phyloP scores from a whole-genome alignment of 345 rosid species.

The Populus euphratica region DNA sequence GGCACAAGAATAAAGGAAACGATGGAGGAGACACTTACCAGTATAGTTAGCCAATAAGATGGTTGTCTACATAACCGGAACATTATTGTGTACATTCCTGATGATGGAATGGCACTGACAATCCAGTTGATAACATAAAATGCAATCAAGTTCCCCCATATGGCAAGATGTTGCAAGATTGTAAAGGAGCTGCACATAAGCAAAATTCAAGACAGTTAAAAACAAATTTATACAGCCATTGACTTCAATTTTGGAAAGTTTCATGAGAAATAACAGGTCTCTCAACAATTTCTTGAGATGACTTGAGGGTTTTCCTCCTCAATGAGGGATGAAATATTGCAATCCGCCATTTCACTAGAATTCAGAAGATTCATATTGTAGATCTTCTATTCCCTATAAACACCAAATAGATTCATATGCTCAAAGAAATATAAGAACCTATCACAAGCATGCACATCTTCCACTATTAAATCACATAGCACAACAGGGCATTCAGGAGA shows the following conservation, averaged over 20 bases:
- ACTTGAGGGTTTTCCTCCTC: too few relatives aligned
- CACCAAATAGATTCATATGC: too few relatives aligned
- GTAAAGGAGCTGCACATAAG: conserved; percentile 78
- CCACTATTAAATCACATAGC: background rate
- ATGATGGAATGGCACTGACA: conserved; percentile 76
- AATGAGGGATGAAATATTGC: background rate
- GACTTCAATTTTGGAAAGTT: background rate
- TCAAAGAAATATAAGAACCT: too few relatives aligned
- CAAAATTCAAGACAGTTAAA: conserved; percentile 1
- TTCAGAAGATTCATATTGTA: background rate
- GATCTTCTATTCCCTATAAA: background rate
- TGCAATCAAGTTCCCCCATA: conserved; percentile 83
- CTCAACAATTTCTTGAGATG: background rate
- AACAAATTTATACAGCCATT: background rate
- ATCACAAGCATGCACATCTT: background rate
- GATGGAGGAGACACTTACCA: conserved; percentile 45
- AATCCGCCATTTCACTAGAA: too few relatives aligned
- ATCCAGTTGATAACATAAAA: conserved; percentile 80
- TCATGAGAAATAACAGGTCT: background rate
- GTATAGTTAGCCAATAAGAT: conserved; percentile 82
- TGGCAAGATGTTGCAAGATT: conserved; percentile 76
- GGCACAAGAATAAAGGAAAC: background rate
- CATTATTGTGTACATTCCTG: conserved; percentile 95
- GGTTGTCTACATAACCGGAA: conserved; percentile 83
- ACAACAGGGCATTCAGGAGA: background rate